phyloP scores from a whole-genome alignment of 495 filamentous ascomycete species.

The Hypoxylon fragiforme region DNA sequence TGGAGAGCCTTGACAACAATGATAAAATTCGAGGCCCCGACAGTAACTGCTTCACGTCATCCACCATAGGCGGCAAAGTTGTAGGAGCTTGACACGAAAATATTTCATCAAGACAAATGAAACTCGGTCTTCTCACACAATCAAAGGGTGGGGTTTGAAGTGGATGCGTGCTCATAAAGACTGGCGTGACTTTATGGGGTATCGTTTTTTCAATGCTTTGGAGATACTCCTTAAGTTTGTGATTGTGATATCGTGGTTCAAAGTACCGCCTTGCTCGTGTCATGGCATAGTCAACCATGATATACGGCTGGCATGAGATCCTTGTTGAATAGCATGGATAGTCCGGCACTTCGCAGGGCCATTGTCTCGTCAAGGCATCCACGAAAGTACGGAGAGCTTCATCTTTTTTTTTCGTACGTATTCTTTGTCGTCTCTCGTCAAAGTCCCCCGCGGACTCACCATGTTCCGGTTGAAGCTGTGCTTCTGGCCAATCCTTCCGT shows the following conservation, averaged over 20 bases:
- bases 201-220: conserved; percentile 1
- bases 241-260: conserved; percentile 43
- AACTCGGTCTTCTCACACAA: neutral
- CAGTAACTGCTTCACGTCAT: neutral
- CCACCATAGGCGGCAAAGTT: neutral
- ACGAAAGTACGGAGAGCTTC: conserved; percentile 4
- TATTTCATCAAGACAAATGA: conserved; percentile 10
- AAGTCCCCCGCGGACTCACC: neutral
- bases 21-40: neutral
- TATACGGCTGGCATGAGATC: neutral
- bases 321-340: neutral
- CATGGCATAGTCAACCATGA: conserved; percentile 30
- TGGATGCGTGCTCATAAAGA: neutral
- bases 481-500: neutral
- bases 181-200: neutral
- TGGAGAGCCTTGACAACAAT: conserved; percentile 2
- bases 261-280: conserved; percentile 25
- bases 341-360: conserved; percentile 28
- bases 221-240: conserved; percentile 12
- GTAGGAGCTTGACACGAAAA: conserved; percentile 12
- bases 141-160: neutral
- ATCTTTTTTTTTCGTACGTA: neutral
- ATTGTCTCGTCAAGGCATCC: conserved; percentile 32
- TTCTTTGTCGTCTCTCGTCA: neutral
- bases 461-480: neutral